Evolutionary conservation across 805 yeast genomes (phyloP), one percentile per base, ranked within the genome.

Genomic region (Saccharomycopsis schoenii): DNA sequence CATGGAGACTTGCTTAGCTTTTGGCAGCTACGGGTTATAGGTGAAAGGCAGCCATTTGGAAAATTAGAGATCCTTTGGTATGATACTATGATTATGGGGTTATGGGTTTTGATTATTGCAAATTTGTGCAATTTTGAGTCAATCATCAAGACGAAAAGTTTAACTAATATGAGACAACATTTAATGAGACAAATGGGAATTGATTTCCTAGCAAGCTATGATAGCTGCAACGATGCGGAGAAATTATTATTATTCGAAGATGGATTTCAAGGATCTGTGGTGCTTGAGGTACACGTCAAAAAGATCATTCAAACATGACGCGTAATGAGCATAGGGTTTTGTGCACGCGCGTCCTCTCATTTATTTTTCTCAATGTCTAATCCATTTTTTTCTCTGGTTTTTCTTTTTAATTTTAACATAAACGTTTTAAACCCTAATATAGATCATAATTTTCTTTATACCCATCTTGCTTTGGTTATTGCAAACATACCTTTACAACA

Each of bases 11-110:
- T 62, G 25, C 54, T 57, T 25, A 64, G 64, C 2, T 41, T 50
- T 37, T 58, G 59, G 57, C 62, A 61, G 12, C 17, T 64, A 1
- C 62, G 60, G 25, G 36, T 62, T 9, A 58, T 64, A 19, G 66
- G 66, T 12, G 64, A 64, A 36, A 15, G 40, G 15, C 54, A 56
- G 15, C 60, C 63, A 8, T 2, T 21, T 15, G 19, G 24, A 29
- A 62, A 62, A 50, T 56, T 43, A 51, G 59, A 36, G 21, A 39
- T 64, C 12, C 15, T 60, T 11, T 24, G 39, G 24, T 64, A 60
- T 47, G 66, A 64, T 41, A 15, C 24, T 4, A 43, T 58, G 12
- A 56, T 64, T n/a, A 59, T 64, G 37, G 25, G 17, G 9, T 24
- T 64, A 5, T 62, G 60, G 52, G 39, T 56, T 2, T 19, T 60